Base-by-base conservation (phyloP, 2,329 filamentous ascomycete genomes). In the Zymoseptoria tritici region DNA sequence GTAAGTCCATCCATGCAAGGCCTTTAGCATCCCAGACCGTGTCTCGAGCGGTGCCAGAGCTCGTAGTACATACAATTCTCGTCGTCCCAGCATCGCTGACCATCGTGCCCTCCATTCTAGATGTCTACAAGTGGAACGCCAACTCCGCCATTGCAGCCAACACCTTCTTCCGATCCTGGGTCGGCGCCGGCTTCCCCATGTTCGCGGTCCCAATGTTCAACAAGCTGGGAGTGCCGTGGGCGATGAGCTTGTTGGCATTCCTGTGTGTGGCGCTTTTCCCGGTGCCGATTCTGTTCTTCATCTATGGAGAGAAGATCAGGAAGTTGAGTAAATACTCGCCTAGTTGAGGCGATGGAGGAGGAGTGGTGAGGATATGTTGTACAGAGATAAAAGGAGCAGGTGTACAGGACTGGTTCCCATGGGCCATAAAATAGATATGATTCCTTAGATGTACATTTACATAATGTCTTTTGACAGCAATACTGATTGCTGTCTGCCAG, bases 81-180 rank as follows among this genome's bases (percentile, higher is more conserved):
- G 26, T 29, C 26, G 26, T 29, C 26, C 26, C 9, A 29, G 26
- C 26, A 29, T 29, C 26, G 26, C 26, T 29, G 2, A 29, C 26
- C 24, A 26, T n/a, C n/a, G n/a, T n/a, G n/a, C n/a, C n/a, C n/a
- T n/a, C n/a, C n/a, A n/a, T n/a, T n/a, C n/a, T n/a, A 29, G 83
- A 71, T 85, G 80, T 72, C 0, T 77, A 77, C 58, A 71, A 71
- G 9, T 67, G 68, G 19, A 72, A 75, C 49, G 73, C 73, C 0
- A 74, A 73, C 20, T 73, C 70, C 0, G 68, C 75, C 9, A 69
- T 73, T 19, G 72, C 73, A 1, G 71, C 69, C 0, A 76, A 75
- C 49, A 71, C 70, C n/a, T 72, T 66, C 36, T 57, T 59, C 20
- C 42, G 64, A 51, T 68, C 65, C 5, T 68, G 57, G 56, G 70